A percentile compares a stretch with the other conserved stretches of the same genome.
These are phyloP conservation scores for Metschnikowia corniflorae DNA, from an alignment of 805 yeast genomes.

Conservation along the genomic window DNA sequence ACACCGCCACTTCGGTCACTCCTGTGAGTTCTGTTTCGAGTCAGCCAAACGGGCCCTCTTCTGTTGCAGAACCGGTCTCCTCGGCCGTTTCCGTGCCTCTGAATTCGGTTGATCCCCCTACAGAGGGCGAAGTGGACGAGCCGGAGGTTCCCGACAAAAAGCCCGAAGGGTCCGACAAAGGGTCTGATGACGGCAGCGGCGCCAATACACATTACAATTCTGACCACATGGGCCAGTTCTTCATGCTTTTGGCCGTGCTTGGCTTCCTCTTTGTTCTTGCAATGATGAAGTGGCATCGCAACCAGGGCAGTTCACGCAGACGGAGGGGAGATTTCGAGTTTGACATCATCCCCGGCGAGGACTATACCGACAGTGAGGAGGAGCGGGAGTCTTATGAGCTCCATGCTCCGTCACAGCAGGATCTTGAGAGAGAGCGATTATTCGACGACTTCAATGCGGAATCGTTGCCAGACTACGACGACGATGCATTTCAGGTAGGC, in stretches of 20 bases:
- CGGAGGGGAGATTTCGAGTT: conserved; percentile 72
- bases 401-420: conserved; percentile 22
- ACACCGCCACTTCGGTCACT: conserved; percentile 8
- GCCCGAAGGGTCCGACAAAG: neutral
- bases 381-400: conserved; percentile 36
- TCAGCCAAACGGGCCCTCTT: neutral
- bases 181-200: conserved; percentile 23
- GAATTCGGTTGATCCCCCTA: neutral
- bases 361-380: conserved; percentile 41
- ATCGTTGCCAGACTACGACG: conserved; percentile 34
- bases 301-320: conserved; percentile 41
- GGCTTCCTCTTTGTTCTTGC: conserved; percentile 53
- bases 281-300: conserved; percentile 42
- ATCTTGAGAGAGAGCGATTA: conserved; percentile 38
- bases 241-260: conserved; percentile 53
- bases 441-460: conserved; percentile 41
- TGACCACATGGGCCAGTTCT: conserved; percentile 56
- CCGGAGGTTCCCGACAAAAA: conserved; percentile 25
- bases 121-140: neutral
- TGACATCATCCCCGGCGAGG: conserved; percentile 72
- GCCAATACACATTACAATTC: conserved; percentile 32
- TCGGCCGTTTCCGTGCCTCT: neutral
- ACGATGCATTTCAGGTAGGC: conserved; percentile 39
- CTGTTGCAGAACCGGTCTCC: neutral
- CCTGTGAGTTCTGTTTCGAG: conserved; percentile 1